These are phyloP conservation scores for Breynia disticha DNA, from an alignment of 441 rosid genomes.

Conservation along the genomic window DNA sequence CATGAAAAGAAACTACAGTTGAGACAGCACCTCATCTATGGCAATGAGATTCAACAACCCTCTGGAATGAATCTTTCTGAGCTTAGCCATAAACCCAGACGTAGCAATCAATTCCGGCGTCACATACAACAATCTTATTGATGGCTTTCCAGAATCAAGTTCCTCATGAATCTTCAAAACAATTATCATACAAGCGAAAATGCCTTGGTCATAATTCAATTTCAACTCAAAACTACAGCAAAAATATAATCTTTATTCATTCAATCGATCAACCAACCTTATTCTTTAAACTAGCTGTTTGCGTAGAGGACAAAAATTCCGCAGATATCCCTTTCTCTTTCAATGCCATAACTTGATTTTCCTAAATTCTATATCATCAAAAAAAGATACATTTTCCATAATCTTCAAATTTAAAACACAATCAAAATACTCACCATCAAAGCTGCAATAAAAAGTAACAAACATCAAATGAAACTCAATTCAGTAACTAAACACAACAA, in stretches of 20 bases:
- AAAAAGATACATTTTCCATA: slow-evolving; percentile 39
- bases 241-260: background rate
- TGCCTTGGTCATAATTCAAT: no score
- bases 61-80: slow-evolving; percentile 56
- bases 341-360: slow-evolving; percentile 83
- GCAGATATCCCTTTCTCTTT: slow-evolving; percentile 89
- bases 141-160: slow-evolving; percentile 80
- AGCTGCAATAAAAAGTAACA: slow-evolving; percentile 38
- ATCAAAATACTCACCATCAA: slow-evolving; percentile 57
- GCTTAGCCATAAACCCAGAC: slow-evolving; percentile 71
- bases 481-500: background rate
- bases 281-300: slow-evolving; percentile 44
- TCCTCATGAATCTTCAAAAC: slow-evolving; percentile 66
- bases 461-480: no score
- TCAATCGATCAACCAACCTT: slow-evolving; percentile 33
- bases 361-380: slow-evolving; percentile 30
- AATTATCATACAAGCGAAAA: background rate
- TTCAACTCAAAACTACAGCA: background rate
- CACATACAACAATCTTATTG: slow-evolving; percentile 69
- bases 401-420: background rate
- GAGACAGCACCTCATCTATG: slow-evolving; percentile 66
- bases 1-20: no score
- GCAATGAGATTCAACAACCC: slow-evolving; percentile 88
- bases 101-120: slow-evolving; percentile 91
- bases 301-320: slow-evolving; percentile 85